Base-by-base conservation (phyloP, 2,329 filamentous ascomycete genomes). In the Penicillium sclerotiorum region DNA sequence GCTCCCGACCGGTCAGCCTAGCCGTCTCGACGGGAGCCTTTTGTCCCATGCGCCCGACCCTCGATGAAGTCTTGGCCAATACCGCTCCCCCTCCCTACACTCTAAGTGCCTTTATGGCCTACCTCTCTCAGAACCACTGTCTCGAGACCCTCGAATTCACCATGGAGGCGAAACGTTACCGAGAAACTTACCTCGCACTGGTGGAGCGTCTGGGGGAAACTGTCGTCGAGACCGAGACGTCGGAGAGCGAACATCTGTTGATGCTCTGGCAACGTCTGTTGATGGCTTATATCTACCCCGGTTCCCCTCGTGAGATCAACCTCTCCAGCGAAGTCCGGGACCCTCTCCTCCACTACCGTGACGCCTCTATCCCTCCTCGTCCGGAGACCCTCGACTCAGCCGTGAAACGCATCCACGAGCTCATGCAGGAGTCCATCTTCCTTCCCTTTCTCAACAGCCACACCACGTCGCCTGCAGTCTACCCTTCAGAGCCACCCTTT, bases 391-490 rank as follows among this genome's bases (percentile, higher is more conserved):
- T 99, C 13, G 88, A 95, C 52, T 82, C 89, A 43, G 91, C 94
- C 17, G 88, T 95, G 20, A 82, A 83, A 54, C 95, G 96, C 53
- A 89, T 96, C 33, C 92, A 93, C 69, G 94, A 97, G 61, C 78
- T 99, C 48, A 97, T 99, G 92, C 95, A 96, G 63, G 94, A 97
- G 68, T 96, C 92, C 3, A 89, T 97, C 0, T 79, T 97, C 44
- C 86, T 96, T 1, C 92, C 93, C 0, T 99, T 97, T 67, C 80
- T 97, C 46, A 93, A 96, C 71, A 82, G 78, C 55, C 74, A 79
- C 40, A 78, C 77, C 51, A 73, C 77, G 1, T 75, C 78, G 37
- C 73, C 75, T 1, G 66, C 69, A 25, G 75, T 80, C n/a, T 60
- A 68, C 35, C 72, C 76, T 58, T 73, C 66, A 64, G 79, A 66